phyloP scores from a whole-genome alignment of 2,329 filamentous ascomycete species.

The Arthrobotrys iridis region DNA sequence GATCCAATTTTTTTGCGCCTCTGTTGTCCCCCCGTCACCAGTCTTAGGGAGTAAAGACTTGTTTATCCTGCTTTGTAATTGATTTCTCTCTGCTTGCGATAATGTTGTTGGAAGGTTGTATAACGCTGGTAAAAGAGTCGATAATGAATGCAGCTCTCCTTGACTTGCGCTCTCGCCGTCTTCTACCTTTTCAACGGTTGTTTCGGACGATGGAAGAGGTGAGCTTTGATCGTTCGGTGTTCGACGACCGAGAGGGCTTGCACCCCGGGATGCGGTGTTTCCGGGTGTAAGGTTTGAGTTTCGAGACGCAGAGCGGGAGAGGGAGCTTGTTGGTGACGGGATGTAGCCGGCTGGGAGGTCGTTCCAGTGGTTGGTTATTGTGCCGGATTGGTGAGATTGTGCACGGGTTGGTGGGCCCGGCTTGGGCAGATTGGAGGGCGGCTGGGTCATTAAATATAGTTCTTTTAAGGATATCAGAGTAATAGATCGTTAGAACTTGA shows the following conservation, averaged over 20 bases:
- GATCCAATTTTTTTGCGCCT: constrained; percentile 53
- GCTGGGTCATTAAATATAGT: not conserved
- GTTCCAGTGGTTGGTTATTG: constrained; percentile 58
- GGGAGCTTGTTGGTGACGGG: constrained; percentile 38
- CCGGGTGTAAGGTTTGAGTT: constrained; percentile 25
- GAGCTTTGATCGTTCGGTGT: not conserved
- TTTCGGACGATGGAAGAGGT: not conserved
- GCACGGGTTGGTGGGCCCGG: constrained; percentile 13
- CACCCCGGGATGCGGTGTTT: not conserved
- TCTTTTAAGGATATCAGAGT: not conserved
- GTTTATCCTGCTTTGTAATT: constrained; percentile 54
- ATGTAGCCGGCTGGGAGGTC: constrained; percentile 57
- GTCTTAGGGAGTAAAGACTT: constrained; percentile 43
- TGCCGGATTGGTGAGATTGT: constrained; percentile 57
- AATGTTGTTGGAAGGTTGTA: constrained; percentile 49
- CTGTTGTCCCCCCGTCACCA: constrained; percentile 32
- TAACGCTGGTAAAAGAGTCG: constrained; percentile 39
- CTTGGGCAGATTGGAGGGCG: not conserved
- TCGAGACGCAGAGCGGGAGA: constrained; percentile 53
- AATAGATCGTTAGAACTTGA: not conserved
- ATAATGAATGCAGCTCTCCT: constrained; percentile 19
- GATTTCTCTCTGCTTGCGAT: constrained; percentile 44
- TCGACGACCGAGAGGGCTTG: not conserved
- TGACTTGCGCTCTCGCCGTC: too few relatives aligned
- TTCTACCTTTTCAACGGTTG: not conserved